Conservation (phyloP, 2,329 filamentous ascomycete species). For the Fusarium humuli region DNA sequence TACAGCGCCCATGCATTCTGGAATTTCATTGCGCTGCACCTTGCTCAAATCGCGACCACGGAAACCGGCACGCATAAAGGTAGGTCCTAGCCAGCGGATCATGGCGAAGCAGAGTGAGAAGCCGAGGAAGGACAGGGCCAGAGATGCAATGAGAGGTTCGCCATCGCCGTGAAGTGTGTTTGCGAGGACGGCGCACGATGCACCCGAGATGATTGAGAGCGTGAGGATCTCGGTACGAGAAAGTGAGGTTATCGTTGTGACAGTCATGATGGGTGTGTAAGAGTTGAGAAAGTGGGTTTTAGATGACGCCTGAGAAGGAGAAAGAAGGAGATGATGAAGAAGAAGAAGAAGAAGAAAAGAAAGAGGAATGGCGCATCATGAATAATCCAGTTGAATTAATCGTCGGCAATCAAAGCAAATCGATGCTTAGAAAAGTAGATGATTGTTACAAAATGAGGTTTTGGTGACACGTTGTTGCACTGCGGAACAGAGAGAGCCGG, state of each 20-base stretch:
- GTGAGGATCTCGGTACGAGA: conserved; percentile 64
- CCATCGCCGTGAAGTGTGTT: conserved; percentile 88
- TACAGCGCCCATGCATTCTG: conserved; percentile 95
- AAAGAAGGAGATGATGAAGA: not conserved
- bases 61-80: conserved; percentile 88
- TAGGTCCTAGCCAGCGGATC: conserved; percentile 92
- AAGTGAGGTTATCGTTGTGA: conserved; percentile 54
- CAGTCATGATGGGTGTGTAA: conserved; percentile 44
- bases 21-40: conserved; percentile 76
- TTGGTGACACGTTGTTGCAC: conserved; percentile 43
- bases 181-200: conserved; percentile 77
- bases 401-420: not conserved
- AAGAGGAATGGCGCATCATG: conserved; percentile 32
- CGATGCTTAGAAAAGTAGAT: not conserved
- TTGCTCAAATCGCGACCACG: conserved; percentile 91
- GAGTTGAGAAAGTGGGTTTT: conserved; percentile 6
- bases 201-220: conserved; percentile 72
- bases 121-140: conserved; percentile 86
- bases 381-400: not conserved
- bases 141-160: conserved; percentile 87
- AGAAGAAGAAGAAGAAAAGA: not conserved
- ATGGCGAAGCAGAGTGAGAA: conserved; percentile 86
- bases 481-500: conserved; percentile 21
- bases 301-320: conserved; percentile 1
- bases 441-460: conserved; percentile 12